phyloP scores from a whole-genome alignment of 163 green algal species.

The Volvox carteri region DNA sequence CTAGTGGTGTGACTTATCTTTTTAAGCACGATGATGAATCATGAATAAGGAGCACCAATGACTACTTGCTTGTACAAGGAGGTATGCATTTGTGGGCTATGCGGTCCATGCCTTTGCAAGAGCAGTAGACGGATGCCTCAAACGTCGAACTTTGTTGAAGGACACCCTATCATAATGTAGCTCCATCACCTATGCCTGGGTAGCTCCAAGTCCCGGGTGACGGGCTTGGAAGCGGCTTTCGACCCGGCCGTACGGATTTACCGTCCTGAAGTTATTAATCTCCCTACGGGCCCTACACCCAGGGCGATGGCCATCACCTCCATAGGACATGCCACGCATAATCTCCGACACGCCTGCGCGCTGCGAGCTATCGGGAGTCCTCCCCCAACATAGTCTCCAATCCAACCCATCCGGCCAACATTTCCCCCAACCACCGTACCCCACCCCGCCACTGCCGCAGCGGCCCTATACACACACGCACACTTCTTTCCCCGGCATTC shows the following conservation, averaged over 20 bases:
- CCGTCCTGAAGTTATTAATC: no score
- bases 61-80: slow-evolving; percentile 39
- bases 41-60: no score
- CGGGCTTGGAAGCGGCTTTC: background rate
- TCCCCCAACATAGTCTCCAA: background rate
- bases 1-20: no score
- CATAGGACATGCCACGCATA: no score
- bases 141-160: background rate
- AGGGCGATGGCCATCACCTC: no score
- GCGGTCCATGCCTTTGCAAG: background rate
- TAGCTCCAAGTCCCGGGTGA: background rate
- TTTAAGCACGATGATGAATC: no score
- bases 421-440: background rate
- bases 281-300: no score
- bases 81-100: background rate
- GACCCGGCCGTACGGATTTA: no score
- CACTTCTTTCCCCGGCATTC: background rate
- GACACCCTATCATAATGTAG: background rate
- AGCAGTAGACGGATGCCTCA: background rate
- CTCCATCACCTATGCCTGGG: background rate
- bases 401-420: background rate
- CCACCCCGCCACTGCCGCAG: background rate
- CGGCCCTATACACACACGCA: background rate
- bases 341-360: no score
- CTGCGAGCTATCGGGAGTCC: no score